Evolutionary conservation across 495 filamentous ascomycete genomes (phyloP).

Genomic region (Trichoderma orchidacearum): DNA sequence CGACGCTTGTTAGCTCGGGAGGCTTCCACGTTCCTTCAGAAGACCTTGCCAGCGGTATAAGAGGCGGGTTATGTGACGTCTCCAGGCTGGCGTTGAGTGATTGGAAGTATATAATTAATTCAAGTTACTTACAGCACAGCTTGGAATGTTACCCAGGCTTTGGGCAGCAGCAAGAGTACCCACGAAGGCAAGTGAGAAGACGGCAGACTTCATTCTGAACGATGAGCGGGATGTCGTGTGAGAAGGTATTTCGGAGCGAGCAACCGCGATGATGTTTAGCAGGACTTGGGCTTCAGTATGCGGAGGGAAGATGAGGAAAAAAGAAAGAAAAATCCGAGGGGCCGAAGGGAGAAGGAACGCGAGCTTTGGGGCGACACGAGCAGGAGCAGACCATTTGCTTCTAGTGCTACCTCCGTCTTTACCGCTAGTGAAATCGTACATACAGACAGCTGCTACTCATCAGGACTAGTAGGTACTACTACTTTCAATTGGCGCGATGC

Average conservation of each 20-base stretch:
- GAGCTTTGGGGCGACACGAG: not conserved
- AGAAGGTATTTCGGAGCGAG: not conserved
- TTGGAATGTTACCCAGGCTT: not conserved
- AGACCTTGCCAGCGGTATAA: not conserved
- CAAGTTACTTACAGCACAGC: conserved; percentile 3
- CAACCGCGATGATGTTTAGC: not conserved
- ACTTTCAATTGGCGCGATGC: too few species aligned
- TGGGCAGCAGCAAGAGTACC: conserved; percentile 3
- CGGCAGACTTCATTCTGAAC: conserved; percentile 1
- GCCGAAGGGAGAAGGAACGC: not conserved
- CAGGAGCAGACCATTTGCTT: not conserved
- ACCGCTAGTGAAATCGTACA: too few species aligned
- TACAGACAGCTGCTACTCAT: too few species aligned
- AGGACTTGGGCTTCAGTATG: not conserved
- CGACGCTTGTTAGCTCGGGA: not conserved
- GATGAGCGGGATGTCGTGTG: not conserved
- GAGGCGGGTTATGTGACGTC: too few species aligned
- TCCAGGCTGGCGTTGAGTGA: too few species aligned
- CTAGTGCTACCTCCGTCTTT: too few species aligned
- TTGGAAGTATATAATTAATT: too few species aligned
- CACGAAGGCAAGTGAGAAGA: not conserved
- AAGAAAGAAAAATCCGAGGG: not conserved
- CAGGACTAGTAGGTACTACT: too few species aligned
- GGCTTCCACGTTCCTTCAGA: not conserved
- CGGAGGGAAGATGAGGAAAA: not conserved